Percentiles rank a stretch among this genome's conserved stretches.
Evolutionary conservation across 116 monocot genomes (phyloP).

Genomic region (Trichopus zeylanicus): DNA sequence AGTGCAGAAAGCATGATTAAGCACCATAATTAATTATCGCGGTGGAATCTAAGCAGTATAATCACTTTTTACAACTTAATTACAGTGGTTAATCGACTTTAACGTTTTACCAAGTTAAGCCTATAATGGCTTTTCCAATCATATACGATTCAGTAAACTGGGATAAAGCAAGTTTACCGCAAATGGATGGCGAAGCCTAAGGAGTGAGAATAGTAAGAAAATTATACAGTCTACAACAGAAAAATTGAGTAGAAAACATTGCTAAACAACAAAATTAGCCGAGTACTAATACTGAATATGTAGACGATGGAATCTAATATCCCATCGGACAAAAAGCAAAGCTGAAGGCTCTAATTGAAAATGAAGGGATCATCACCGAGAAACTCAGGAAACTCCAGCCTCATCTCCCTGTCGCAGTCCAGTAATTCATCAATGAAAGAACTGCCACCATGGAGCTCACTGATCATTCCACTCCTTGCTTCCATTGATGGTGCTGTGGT

Average conservation of each 20-base stretch:
- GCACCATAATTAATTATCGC: neutral
- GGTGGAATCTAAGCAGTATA: neutral
- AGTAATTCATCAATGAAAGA: conserved; percentile 6
- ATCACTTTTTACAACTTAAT: neutral
- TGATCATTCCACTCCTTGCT: neutral
- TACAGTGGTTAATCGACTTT: neutral
- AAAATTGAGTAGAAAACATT: no score
- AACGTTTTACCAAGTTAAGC: no score
- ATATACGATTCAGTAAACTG: no score
- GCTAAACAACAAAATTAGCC: no score
- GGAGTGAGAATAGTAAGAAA: no score
- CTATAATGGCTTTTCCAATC: no score
- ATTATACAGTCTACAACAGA: no score
- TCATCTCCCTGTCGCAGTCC: conserved; percentile 7
- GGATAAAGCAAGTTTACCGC: no score
- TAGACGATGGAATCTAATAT: no score
- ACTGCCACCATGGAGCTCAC: neutral
- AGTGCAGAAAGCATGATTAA: conserved; percentile 6
- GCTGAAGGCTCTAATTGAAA: neutral
- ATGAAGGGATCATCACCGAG: conserved; percentile 1
- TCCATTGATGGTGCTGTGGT: neutral
- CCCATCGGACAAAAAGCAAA: no score
- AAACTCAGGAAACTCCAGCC: conserved; percentile 5
- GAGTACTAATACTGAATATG: no score
- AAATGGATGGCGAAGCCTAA: no score